These are phyloP conservation scores for Euryodendron excelsum DNA, from an alignment of 148 eudicot genomes.

Conservation along the genomic window DNA sequence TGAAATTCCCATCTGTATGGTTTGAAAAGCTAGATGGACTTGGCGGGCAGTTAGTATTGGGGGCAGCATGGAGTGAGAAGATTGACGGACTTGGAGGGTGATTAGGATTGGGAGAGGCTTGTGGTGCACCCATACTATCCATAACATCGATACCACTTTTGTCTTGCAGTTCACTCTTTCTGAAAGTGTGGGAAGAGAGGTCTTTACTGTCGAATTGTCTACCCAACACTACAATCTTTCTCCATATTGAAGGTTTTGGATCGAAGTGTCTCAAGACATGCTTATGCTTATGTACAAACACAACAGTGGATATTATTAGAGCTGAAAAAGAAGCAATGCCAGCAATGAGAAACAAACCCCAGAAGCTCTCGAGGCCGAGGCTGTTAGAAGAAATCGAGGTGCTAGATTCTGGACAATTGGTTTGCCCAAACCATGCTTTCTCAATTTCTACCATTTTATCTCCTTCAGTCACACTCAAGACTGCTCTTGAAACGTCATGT, in stretches of 20 bases:
- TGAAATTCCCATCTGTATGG: background rate
- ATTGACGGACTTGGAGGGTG: constrained; percentile 19
- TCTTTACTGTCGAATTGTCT: constrained; percentile 24
- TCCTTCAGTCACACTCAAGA: constrained; percentile 34
- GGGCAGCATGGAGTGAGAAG: background rate
- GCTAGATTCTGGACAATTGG: constrained; percentile 6
- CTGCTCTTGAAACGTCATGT: constrained; percentile 30
- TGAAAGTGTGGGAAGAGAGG: constrained; percentile 20
- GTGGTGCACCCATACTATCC: background rate
- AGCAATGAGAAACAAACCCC: constrained; percentile 30
- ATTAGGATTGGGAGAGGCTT: constrained; percentile 3
- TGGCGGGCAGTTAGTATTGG: background rate
- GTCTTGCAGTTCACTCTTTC: constrained; percentile 8
- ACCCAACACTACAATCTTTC: constrained; percentile 2
- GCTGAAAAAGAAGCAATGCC: constrained; percentile 21
- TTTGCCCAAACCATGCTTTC: constrained; percentile 18
- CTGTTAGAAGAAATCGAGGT: constrained; percentile 6
- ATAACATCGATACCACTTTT: background rate
- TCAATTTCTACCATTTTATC: constrained; percentile 19
- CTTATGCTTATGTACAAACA: constrained; percentile 21
- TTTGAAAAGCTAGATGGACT: constrained; percentile 8
- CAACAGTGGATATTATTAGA: background rate
- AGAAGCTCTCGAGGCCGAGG: constrained; percentile 29
- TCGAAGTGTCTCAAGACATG: constrained; percentile 2
- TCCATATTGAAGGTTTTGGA: constrained; percentile 9